Conservation (phyloP, 495 filamentous ascomycete genomes). For the Immersiella caudata region DNA sequence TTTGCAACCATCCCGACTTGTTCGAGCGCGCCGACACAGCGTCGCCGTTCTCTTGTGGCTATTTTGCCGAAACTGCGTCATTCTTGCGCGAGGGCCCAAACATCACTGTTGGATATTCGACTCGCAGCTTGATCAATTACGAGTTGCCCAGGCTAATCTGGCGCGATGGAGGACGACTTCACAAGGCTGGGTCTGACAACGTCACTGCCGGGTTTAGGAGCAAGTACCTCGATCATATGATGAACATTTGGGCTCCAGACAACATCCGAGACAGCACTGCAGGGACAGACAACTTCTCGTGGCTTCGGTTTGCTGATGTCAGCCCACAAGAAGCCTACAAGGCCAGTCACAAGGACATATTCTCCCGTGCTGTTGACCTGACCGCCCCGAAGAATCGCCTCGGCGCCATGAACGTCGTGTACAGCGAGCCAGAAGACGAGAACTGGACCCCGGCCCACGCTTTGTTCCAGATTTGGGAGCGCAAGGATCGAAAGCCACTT, state of each 20-base stretch:
- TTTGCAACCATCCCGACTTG: constrained; percentile 97
- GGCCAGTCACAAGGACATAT: constrained; percentile 59
- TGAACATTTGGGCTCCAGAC: constrained; percentile 88
- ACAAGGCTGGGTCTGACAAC: constrained; percentile 77
- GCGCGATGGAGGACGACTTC: constrained; percentile 71
- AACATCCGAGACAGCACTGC: constrained; percentile 65
- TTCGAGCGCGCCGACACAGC: constrained; percentile 92
- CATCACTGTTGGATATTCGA: constrained; percentile 83
- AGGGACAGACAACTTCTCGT: constrained; percentile 74
- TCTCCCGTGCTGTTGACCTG: constrained; percentile 63
- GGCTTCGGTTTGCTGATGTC: constrained; percentile 82
- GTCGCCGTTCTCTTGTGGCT: constrained; percentile 77
- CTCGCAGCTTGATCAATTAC: constrained; percentile 83
- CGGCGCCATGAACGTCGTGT: constrained; percentile 45
- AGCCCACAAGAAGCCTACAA: constrained; percentile 71
- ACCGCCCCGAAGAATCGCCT: constrained; percentile 56
- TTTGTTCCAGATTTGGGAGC: constrained; percentile 76
- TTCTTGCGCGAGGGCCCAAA: constrained; percentile 86
- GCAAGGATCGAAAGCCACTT: constrained; percentile 66
- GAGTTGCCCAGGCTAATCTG: constrained; percentile 77
- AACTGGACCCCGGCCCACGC: constrained; percentile 70
- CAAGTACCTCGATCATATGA: constrained; percentile 71
- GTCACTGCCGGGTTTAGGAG: constrained; percentile 70
- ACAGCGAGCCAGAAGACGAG: constrained; percentile 55
- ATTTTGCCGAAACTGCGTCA: constrained; percentile 91